Conservation (phyloP, 169 alveolate genomes). For the Babesia sp. region DNA sequence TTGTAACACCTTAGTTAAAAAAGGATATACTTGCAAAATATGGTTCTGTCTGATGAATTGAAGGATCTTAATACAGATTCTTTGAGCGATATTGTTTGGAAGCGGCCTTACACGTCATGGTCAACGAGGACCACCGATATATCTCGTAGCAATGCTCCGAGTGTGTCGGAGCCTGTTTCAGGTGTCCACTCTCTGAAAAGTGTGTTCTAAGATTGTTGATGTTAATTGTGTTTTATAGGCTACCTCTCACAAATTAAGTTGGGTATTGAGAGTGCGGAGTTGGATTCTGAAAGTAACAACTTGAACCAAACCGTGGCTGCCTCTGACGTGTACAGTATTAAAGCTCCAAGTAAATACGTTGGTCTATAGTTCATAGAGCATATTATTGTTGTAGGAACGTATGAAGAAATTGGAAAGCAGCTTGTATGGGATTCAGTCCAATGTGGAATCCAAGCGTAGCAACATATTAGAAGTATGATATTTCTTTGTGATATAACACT, state of each 20-base stretch:
- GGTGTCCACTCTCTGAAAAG: conserved; percentile 48
- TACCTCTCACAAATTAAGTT: conserved; percentile 61
- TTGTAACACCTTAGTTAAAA: background rate
- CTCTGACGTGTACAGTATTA: background rate
- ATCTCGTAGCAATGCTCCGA: conserved; percentile 9
- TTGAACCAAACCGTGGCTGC: background rate
- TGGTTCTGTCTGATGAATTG: conserved; percentile 25
- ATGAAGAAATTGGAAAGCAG: conserved; percentile 60
- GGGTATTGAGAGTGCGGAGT: conserved; percentile 32
- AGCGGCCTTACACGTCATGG: conserved; percentile 13
- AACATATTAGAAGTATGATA: conserved; percentile 53
- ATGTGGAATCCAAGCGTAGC: conserved; percentile 58
- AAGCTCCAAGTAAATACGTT: conserved; percentile 35
- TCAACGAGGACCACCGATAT: conserved; percentile 7
- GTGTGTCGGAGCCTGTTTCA: background rate
- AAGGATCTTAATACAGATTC: background rate
- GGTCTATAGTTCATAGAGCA: background rate
- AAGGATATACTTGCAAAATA: background rate
- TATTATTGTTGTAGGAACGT: conserved; percentile 39
- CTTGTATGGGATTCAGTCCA: conserved; percentile 50
- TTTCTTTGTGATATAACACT: no score
- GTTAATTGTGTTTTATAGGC: background rate
- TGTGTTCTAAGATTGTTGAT: background rate
- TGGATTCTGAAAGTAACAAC: conserved; percentile 8
- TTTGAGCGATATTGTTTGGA: conserved; percentile 8